These are phyloP conservation scores for Escovopsis weberi DNA, from an alignment of 2,329 filamentous ascomycete species.

Conservation along the genomic window DNA sequence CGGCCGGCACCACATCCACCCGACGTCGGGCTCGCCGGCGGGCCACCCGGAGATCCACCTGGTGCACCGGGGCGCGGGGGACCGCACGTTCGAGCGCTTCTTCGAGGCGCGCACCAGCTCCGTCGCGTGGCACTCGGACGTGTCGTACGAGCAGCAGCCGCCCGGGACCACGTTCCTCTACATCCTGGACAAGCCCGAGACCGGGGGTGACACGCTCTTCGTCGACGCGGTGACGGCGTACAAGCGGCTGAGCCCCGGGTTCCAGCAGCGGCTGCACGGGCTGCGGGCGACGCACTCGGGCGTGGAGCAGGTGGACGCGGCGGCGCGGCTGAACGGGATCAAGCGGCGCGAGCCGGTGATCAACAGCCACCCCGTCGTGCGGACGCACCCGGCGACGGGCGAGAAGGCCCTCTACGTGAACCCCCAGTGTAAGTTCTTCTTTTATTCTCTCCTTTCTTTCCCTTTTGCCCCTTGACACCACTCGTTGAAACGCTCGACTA, in stretches of 20 bases:
- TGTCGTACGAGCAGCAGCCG: conserved; percentile 77
- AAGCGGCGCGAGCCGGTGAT: conserved; percentile 62
- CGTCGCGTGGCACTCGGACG: conserved; percentile 80
- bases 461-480: too few species aligned
- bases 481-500: not conserved
- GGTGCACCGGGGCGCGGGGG: conserved; percentile 52
- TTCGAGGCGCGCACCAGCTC: conserved; percentile 58
- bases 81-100: conserved; percentile 39
- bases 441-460: not conserved
- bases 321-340: conserved; percentile 51
- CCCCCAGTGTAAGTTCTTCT: conserved; percentile 51
- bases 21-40: conserved; percentile 59
- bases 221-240: conserved; percentile 70
- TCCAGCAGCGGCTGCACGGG: conserved; percentile 67
- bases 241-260: conserved; percentile 60
- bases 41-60: conserved; percentile 64
- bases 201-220: conserved; percentile 77
- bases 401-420: conserved; percentile 79
- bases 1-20: conserved; percentile 69
- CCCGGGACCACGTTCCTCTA: conserved; percentile 85
- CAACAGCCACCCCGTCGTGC: conserved; percentile 61
- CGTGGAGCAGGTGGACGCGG: conserved; percentile 62
- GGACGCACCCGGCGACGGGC: conserved; percentile 69
- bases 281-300: conserved; percentile 71
- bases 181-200: conserved; percentile 64